Conservation (phyloP, 1,284 basidiomycete species). For the Butyriboletus appendiculatus region DNA sequence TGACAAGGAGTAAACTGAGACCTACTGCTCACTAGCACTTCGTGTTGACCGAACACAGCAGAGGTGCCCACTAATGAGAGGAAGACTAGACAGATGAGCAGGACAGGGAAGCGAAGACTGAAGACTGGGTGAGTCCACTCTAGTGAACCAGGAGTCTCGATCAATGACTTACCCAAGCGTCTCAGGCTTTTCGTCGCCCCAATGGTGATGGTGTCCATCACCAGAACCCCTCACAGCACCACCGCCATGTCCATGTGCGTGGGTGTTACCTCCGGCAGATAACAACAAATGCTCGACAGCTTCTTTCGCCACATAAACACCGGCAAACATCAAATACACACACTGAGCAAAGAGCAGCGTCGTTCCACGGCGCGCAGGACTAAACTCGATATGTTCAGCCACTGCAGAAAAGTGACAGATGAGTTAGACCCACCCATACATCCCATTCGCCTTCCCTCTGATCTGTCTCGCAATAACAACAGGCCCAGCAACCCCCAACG, state of each 20-base stretch:
- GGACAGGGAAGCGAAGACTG: conserved; percentile 71
- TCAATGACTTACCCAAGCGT: conserved; percentile 40
- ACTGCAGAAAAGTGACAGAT: not conserved
- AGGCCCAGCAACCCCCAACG: conserved; percentile 71
- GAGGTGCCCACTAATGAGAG: conserved; percentile 47
- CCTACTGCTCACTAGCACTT: conserved; percentile 34
- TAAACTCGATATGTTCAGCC: conserved; percentile 31
- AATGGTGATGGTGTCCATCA: conserved; percentile 67
- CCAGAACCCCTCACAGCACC: conserved; percentile 14
- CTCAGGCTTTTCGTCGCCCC: conserved; percentile 45
- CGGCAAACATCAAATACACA: conserved; percentile 88
- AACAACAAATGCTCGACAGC: conserved; percentile 83
- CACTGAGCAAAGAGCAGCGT: conserved; percentile 85
- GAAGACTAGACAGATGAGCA: conserved; percentile 60
- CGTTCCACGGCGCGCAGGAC: conserved; percentile 74
- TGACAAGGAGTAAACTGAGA: conserved; percentile 1
- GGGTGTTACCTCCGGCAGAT: conserved; percentile 43
- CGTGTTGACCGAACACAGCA: conserved; percentile 32
- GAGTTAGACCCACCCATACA: conserved; percentile 27
- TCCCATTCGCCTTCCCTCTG: conserved; percentile 29
- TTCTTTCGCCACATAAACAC: conserved; percentile 94
- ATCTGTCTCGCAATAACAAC: conserved; percentile 24
- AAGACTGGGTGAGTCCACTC: conserved; percentile 3
- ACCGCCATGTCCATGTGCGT: conserved; percentile 26
- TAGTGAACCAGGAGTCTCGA: not conserved